Percentiles rank a stretch among this genome's conserved stretches.
Evolutionary conservation across 1,284 basidiomycete genomes (phyloP).

Genomic region (Lentinula novae-zelandiae): DNA sequence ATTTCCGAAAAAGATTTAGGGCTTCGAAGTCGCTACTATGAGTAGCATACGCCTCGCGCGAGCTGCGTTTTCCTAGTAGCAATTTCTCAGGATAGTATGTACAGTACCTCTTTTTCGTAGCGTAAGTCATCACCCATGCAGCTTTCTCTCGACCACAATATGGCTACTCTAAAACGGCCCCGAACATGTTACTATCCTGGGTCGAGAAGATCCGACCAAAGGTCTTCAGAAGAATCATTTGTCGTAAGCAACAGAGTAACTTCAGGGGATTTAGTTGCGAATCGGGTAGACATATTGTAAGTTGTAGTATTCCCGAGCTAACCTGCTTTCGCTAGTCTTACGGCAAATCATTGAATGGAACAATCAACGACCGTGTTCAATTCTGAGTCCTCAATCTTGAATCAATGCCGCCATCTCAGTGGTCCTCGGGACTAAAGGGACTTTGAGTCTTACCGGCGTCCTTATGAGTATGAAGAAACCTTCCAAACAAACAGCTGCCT

Average conservation of each 20-base stretch:
- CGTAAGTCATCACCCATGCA: background rate
- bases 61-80: background rate
- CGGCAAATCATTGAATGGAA: background rate
- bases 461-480: background rate
- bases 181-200: background rate
- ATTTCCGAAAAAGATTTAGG: background rate
- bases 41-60: background rate
- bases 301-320: background rate
- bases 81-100: background rate
- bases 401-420: background rate
- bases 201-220: background rate
- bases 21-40: background rate
- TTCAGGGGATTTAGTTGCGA: too few relatives aligned
- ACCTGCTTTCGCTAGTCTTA: background rate
- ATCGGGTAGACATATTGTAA: too few relatives aligned
- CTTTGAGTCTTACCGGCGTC: background rate
- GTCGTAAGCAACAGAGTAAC: too few relatives aligned
- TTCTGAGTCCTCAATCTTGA: background rate
- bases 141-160: background rate
- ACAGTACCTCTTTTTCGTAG: background rate
- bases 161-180: background rate
- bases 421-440: background rate
- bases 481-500: background rate
- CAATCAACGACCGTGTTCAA: too few relatives aligned
- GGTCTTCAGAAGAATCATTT: background rate